Evolutionary conservation across 2,329 filamentous ascomycete species (phyloP).

Genomic region (Pyrenochaeta sp.): DNA sequence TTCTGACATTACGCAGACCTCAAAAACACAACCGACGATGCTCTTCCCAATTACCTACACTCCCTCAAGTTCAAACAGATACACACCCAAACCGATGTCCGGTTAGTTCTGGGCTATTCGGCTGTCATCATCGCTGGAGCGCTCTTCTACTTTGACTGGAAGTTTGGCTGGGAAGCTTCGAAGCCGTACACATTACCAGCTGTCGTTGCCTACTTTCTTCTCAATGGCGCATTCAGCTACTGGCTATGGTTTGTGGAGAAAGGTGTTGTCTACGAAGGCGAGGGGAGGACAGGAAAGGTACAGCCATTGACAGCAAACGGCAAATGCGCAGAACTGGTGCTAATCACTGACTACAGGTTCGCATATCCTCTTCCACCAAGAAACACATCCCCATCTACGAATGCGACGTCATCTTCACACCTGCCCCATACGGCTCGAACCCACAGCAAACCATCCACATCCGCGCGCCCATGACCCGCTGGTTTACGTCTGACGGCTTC

Average conservation of each 20-base stretch:
- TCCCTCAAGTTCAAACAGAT: slow-evolving; percentile 85
- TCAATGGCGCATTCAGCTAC: slow-evolving; percentile 80
- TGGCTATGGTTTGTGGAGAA: slow-evolving; percentile 89
- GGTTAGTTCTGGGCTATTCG: slow-evolving; percentile 81
- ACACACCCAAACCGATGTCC: slow-evolving; percentile 81
- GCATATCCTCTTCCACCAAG: slow-evolving; percentile 74
- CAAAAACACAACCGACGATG: slow-evolving; percentile 96
- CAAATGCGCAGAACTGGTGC: not conserved
- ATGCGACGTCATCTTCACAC: slow-evolving; percentile 69
- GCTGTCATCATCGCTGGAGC: slow-evolving; percentile 82
- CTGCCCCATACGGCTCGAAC: slow-evolving; percentile 37
- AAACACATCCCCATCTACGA: slow-evolving; percentile 87
- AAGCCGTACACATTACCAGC: slow-evolving; percentile 83
- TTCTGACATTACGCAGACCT: slow-evolving; percentile 69
- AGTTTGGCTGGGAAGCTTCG: slow-evolving; percentile 85
- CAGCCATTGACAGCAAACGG: slow-evolving; percentile 3
- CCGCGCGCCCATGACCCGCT: slow-evolving; percentile 72
- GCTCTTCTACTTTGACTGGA: slow-evolving; percentile 92
- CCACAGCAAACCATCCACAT: slow-evolving; percentile 61
- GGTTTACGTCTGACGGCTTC: slow-evolving; percentile 77
- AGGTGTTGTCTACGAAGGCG: slow-evolving; percentile 82
- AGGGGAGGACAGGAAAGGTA: slow-evolving; percentile 72
- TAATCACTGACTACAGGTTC: slow-evolving; percentile 63
- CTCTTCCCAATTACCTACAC: slow-evolving; percentile 91
- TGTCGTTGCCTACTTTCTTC: slow-evolving; percentile 77